These are phyloP conservation scores for Skeletonema grethae DNA, from an alignment of 108 stramenopile genomes.

Conservation along the genomic window DNA sequence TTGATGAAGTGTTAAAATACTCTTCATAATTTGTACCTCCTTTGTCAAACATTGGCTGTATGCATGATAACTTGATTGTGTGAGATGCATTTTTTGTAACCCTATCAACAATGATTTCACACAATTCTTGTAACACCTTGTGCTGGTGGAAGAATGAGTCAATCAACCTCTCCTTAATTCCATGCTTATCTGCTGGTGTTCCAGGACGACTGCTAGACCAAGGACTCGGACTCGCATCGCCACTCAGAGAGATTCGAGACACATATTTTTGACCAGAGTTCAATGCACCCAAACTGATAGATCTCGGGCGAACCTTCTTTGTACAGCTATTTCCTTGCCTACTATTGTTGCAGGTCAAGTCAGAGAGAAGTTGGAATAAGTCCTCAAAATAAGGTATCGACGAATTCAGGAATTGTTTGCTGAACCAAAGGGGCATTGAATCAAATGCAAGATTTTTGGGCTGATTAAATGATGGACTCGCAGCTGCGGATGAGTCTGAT, in stretches of 20 bases:
- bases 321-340: slow-evolving; percentile 17
- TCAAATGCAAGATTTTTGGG: slow-evolving; percentile 16
- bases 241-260: slow-evolving; percentile 41
- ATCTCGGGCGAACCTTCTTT: slow-evolving; percentile 63
- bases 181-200: slow-evolving; percentile 7
- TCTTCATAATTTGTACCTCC: slow-evolving; percentile 27
- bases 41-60: slow-evolving; percentile 26
- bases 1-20: slow-evolving; percentile 12
- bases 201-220: slow-evolving; percentile 26
- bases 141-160: slow-evolving; percentile 88
- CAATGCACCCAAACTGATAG: slow-evolving; percentile 39
- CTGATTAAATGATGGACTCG: neutral
- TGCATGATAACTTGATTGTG: slow-evolving; percentile 8
- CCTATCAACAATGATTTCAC: slow-evolving; percentile 61
- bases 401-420: slow-evolving; percentile 43
- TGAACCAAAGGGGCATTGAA: slow-evolving; percentile 45
- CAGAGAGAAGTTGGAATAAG: slow-evolving; percentile 51
- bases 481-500: neutral
- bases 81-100: slow-evolving; percentile 46
- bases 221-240: slow-evolving; percentile 9
- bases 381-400: slow-evolving; percentile 63
- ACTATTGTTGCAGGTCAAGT: slow-evolving; percentile 23
- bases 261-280: slow-evolving; percentile 41
- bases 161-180: slow-evolving; percentile 55
- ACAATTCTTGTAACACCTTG: slow-evolving; percentile 61